phyloP scores from a whole-genome alignment of 2,329 filamentous ascomycete genomes.

The Pseudopyrenochaeta lycopersici region DNA sequence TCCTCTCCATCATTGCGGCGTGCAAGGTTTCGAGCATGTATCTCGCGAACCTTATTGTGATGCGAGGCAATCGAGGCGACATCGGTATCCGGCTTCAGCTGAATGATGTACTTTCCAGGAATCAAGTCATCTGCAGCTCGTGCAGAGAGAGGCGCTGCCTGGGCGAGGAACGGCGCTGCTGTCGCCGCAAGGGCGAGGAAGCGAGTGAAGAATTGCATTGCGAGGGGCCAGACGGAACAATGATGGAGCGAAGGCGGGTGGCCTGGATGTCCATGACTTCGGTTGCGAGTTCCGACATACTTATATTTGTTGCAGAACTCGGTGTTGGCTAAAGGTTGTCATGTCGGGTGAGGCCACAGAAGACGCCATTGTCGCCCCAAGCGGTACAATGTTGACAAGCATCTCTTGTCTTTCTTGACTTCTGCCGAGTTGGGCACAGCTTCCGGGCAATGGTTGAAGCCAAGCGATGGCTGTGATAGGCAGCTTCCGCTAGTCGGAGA shows the following conservation, averaged over 20 bases:
- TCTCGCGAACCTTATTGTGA: conserved; percentile 36
- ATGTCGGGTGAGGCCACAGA: not conserved
- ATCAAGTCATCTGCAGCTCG: conserved; percentile 26
- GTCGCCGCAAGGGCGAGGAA: conserved; percentile 32
- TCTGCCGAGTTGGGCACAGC: conserved; percentile 15
- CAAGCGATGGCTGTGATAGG: conserved; percentile 2
- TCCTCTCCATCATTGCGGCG: conserved; percentile 21
- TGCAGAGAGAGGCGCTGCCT: conserved; percentile 28
- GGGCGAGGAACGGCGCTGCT: conserved; percentile 30
- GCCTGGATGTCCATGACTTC: not conserved
- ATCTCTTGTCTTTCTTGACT: conserved; percentile 31
- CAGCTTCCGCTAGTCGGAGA: not conserved
- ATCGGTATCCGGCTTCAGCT: conserved; percentile 48
- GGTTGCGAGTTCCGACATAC: not conserved
- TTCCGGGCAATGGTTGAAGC: not conserved
- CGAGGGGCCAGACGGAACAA: not conserved
- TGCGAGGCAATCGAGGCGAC: conserved; percentile 34
- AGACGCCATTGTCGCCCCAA: conserved; percentile 3
- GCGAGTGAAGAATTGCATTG: conserved; percentile 41
- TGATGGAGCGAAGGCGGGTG: not conserved
- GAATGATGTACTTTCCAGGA: conserved; percentile 55
- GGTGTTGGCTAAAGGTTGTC: not conserved
- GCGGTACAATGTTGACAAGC: conserved; percentile 13
- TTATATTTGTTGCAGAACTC: conserved; percentile 11
- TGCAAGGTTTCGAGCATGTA: conserved; percentile 38